These are phyloP conservation scores for Apiospora phragmitis DNA, from an alignment of 2,329 filamentous ascomycete genomes.

Conservation along the genomic window DNA sequence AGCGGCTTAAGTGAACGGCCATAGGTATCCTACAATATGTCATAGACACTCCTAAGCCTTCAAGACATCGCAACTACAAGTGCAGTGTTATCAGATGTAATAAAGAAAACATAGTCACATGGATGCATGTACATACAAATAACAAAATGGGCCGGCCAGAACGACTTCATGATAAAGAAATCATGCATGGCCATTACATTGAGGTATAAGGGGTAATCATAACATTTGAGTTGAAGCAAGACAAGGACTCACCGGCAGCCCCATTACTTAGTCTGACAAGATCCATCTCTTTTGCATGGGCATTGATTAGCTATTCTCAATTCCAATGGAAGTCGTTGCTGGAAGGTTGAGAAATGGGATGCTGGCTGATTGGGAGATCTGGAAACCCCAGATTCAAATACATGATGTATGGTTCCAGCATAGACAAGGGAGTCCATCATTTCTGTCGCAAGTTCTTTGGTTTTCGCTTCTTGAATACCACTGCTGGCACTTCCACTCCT, in stretches of 20 bases:
- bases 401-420: neutral
- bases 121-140: neutral
- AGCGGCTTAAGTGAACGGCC: neutral
- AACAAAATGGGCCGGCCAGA: neutral
- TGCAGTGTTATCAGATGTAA: neutral
- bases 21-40: neutral
- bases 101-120: neutral
- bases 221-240: neutral
- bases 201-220: neutral
- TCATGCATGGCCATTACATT: neutral
- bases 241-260: neutral
- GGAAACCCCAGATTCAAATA: neutral
- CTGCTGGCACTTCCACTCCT: constrained; percentile 37
- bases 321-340: neutral
- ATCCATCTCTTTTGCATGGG: neutral
- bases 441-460: constrained; percentile 64
- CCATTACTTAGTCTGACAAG: neutral
- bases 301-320: neutral
- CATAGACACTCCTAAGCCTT: neutral
- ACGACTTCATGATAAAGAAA: neutral
- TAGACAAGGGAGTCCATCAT: constrained; percentile 31
- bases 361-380: neutral
- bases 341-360: neutral
- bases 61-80: neutral
- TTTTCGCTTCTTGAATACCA: constrained; percentile 82